Percentiles rank a stretch among this genome's conserved stretches.
Conservation (phyloP, 257 asterid species). For the Solanum appendiculatum region DNA sequence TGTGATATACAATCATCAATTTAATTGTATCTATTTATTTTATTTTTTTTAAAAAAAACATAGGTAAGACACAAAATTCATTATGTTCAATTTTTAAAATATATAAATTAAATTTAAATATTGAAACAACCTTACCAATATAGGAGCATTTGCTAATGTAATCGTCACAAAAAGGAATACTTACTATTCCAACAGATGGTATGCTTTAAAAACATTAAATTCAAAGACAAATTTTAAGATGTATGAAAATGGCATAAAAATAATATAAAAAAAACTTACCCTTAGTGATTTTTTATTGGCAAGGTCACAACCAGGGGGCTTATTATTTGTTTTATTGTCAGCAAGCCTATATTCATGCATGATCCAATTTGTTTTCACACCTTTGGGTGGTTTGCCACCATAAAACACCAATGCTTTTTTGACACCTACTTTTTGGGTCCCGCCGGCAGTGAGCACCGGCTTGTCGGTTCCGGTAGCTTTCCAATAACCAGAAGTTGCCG, state of each 20-base stretch:
- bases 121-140: background rate
- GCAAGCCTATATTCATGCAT: constrained; percentile 41
- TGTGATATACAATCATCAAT: background rate
- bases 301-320: constrained; percentile 29
- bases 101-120: background rate
- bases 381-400: constrained; percentile 46
- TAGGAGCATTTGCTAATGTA: background rate
- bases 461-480: constrained; percentile 54
- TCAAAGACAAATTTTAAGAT: background rate
- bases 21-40: background rate
- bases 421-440: constrained; percentile 42
- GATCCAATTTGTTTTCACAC: constrained; percentile 39
- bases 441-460: constrained; percentile 43
- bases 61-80: background rate
- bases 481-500: constrained; percentile 51
- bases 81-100: background rate
- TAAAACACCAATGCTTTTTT: constrained; percentile 44
- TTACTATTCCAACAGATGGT: background rate
- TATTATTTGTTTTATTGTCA: constrained; percentile 21
- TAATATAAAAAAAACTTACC: constrained; percentile 14
- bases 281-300: constrained; percentile 61
- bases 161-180: background rate
- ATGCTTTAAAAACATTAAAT: background rate
- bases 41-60: too few species aligned
- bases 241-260: background rate